A percentile compares a stretch with the other conserved stretches of the same genome.
Evolutionary conservation across 1,139 yeast genomes (phyloP).

Genomic region (Lodderomyces parapsilosis): DNA sequence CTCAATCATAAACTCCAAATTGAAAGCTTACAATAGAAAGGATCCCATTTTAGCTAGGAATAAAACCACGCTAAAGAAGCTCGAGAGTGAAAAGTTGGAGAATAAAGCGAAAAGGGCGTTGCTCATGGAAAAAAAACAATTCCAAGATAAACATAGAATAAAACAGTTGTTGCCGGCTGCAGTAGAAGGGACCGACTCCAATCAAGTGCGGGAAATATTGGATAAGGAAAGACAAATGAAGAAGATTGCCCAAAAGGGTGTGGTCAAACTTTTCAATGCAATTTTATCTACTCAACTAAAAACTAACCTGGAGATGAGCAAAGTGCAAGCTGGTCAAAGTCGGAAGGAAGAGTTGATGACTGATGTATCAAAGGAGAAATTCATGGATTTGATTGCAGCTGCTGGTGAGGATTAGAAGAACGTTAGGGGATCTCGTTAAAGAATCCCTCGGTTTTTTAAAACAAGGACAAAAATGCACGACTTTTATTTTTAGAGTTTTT

Average conservation of each 20-base stretch:
- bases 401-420: conserved; percentile 50
- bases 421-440: not conserved
- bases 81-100: conserved; percentile 81
- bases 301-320: conserved; percentile 43
- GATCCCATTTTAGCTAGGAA: conserved; percentile 89
- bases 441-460: not conserved
- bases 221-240: conserved; percentile 73
- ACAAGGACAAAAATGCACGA: too few relatives aligned
- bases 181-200: conserved; percentile 39
- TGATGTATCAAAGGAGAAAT: conserved; percentile 86
- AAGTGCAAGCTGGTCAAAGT: conserved; percentile 38
- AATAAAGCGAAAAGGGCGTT: conserved; percentile 75
- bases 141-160: conserved; percentile 67
- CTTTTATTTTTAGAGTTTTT: too few relatives aligned
- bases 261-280: conserved; percentile 87
- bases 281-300: conserved; percentile 78
- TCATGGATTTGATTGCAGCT: conserved; percentile 82
- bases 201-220: conserved; percentile 52
- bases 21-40: conserved; percentile 82
- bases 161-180: conserved; percentile 66
- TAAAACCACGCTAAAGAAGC: conserved; percentile 64
- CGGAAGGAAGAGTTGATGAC: conserved; percentile 62
- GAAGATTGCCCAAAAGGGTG: conserved; percentile 92
- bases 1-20: conserved; percentile 80
- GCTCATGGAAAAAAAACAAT: conserved; percentile 66